Conservation (phyloP, 768 basidiomycete species). For the Boletus sensibilis region DNA sequence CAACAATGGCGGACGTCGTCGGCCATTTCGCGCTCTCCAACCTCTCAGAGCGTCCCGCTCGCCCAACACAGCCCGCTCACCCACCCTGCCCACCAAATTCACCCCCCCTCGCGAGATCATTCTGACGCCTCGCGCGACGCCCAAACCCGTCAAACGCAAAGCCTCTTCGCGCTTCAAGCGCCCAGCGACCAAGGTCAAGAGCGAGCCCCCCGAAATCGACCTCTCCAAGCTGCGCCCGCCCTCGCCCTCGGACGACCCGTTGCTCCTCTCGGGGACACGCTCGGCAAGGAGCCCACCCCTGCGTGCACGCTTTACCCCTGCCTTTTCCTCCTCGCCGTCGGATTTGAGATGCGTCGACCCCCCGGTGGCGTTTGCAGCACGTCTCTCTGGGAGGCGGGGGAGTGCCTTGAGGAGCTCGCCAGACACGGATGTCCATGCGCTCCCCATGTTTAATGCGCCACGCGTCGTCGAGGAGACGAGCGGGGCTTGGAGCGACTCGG, state of each 20-base stretch:
- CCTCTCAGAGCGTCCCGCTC: constrained; percentile 1
- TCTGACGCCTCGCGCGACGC: constrained; percentile 34
- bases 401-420: constrained; percentile 2
- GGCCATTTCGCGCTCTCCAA: constrained; percentile 23
- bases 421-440: neutral
- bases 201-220: constrained; percentile 64
- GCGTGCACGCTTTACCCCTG: constrained; percentile 38
- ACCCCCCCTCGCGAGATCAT: constrained; percentile 67
- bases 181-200: constrained; percentile 43
- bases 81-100: constrained; percentile 50
- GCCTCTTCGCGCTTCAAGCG: constrained; percentile 24
- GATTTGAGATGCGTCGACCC: neutral
- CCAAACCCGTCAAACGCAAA: constrained; percentile 43
- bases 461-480: constrained; percentile 2
- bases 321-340: constrained; percentile 35
- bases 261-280: constrained; percentile 53
- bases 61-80: constrained; percentile 33
- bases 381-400: constrained; percentile 15
- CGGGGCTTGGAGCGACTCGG: constrained; percentile 29
- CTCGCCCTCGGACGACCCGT: constrained; percentile 74
- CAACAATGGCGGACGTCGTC: constrained; percentile 9
- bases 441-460: constrained; percentile 18
- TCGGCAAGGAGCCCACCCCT: constrained; percentile 27
- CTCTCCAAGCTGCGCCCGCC: constrained; percentile 60
- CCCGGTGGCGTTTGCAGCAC: constrained; percentile 18